These are phyloP conservation scores for Withania somnifera DNA, from an alignment of 305 asterid genomes.

Conservation along the genomic window DNA sequence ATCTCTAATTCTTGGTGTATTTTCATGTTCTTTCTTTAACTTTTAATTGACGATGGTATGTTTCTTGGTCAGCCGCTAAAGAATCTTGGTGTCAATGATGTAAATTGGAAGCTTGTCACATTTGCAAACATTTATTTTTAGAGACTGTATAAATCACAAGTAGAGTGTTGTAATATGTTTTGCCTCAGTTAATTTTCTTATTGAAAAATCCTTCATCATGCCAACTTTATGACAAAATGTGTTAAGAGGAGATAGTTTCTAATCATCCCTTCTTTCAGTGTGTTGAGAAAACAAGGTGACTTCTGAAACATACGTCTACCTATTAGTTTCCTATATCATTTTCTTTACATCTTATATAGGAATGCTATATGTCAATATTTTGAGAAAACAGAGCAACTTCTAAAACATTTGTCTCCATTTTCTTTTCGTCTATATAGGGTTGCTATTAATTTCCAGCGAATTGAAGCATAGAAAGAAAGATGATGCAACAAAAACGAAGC, in stretches of 20 bases:
- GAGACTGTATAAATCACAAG: neutral
- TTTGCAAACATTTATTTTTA: neutral
- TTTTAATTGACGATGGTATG: neutral
- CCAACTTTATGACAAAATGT: neutral
- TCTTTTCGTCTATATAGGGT: neutral
- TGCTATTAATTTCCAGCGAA: constrained; percentile 9
- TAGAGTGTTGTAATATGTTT: neutral
- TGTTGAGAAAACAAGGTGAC: neutral
- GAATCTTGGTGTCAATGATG: neutral
- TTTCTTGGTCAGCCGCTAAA: neutral
- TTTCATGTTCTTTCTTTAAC: neutral
- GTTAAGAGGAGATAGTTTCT: neutral
- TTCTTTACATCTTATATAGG: neutral
- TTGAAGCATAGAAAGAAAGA: constrained; percentile 22
- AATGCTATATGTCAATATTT: neutral
- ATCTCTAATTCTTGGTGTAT: neutral
- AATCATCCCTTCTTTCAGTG: neutral
- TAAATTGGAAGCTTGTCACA: neutral
- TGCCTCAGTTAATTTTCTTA: neutral
- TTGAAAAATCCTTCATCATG: neutral
- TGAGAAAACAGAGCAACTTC: neutral
- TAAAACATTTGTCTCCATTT: neutral
- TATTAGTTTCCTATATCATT: neutral
- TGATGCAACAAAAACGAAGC: constrained; percentile 69
- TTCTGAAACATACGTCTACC: neutral